Evolutionary conservation across 371 early-diverging fungal species (phyloP).

Genomic region (Mucor lusitanicus): DNA sequence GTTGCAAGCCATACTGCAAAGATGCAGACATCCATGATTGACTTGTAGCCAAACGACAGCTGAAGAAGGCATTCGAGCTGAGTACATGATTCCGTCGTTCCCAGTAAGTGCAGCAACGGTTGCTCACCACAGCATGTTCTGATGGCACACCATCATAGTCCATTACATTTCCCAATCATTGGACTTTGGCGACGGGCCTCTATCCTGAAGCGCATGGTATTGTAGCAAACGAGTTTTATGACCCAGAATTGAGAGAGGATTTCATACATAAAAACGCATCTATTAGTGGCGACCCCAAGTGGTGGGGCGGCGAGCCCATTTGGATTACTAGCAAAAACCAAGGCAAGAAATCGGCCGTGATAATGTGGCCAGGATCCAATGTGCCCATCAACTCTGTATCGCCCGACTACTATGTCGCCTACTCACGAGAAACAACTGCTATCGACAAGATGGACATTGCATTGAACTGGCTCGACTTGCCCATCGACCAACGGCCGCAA

Average conservation of each 20-base stretch:
- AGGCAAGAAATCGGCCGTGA: conserved; percentile 64
- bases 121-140: background rate
- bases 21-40: background rate
- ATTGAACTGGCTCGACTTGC: conserved; percentile 78
- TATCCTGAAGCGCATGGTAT: conserved; percentile 93
- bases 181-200: conserved; percentile 87
- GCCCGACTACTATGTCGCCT: conserved; percentile 70
- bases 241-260: conserved; percentile 65
- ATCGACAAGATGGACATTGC: conserved; percentile 59
- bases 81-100: conserved; percentile 76
- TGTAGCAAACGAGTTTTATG: conserved; percentile 88
- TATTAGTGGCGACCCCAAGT: conserved; percentile 58
- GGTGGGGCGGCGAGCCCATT: conserved; percentile 92
- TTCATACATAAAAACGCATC: conserved; percentile 72
- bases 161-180: conserved; percentile 94
- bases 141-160: conserved; percentile 27
- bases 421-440: conserved; percentile 46
- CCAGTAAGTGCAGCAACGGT: conserved; percentile 47
- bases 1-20: background rate
- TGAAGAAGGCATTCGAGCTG: conserved; percentile 51
- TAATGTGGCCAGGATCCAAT: conserved; percentile 91
- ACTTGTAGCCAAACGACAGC: conserved; percentile 19
- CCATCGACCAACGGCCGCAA: conserved; percentile 63
- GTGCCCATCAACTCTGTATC: conserved; percentile 48
- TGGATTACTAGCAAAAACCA: conserved; percentile 83